Conservation (phyloP, 768 basidiomycete genomes). For the Macrolepiota dolichaula region DNA sequence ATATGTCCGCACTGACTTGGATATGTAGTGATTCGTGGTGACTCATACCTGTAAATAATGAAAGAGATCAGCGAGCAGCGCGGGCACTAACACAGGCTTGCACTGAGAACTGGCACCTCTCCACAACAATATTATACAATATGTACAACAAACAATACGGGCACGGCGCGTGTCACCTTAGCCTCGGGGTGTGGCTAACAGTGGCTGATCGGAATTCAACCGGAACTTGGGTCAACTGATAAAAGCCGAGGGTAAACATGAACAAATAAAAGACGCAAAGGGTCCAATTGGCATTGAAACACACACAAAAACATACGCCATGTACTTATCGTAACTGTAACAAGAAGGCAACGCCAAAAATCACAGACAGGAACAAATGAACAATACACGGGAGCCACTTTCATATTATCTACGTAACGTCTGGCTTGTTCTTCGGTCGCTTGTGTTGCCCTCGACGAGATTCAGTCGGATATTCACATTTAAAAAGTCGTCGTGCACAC, state of each 20-base stretch:
- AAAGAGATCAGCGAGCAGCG: not conserved
- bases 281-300: too few relatives aligned
- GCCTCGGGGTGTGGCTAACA: too few relatives aligned
- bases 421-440: conserved; percentile 1
- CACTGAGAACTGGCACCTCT: too few relatives aligned
- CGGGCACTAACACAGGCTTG: too few relatives aligned
- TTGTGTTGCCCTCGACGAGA: conserved; percentile 11
- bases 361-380: not conserved
- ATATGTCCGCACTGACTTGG: not conserved
- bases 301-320: too few relatives aligned
- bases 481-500: conserved; percentile 10
- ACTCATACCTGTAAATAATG: not conserved
- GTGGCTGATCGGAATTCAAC: not conserved
- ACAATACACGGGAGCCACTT: not conserved
- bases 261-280: not conserved
- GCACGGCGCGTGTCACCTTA: too few relatives aligned
- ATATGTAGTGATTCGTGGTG: not conserved
- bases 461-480: conserved; percentile 8
- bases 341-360: not conserved
- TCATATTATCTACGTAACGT: not conserved
- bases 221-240: not conserved
- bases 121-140: too few relatives aligned
- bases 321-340: too few relatives aligned
- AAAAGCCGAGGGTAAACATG: not conserved
- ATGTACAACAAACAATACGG: too few relatives aligned